Base-by-base conservation (phyloP, 2,329 filamentous ascomycete genomes). In the Chaetothyriales sp. region DNA sequence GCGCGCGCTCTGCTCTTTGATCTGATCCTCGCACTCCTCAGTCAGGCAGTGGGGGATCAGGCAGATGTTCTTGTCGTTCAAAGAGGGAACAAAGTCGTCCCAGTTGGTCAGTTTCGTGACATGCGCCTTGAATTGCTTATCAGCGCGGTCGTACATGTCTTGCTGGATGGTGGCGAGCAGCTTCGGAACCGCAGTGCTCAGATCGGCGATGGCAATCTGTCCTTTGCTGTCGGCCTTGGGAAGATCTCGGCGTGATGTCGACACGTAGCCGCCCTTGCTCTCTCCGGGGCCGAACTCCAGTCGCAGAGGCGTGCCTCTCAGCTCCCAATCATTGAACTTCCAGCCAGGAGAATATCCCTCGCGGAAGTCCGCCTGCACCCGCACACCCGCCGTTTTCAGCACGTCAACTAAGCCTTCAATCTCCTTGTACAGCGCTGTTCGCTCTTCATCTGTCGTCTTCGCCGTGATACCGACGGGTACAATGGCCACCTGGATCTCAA, bases 311-410 rank as follows among this genome's bases (percentile, higher is more conserved):
- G 96, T 84, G 65, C 93, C 92, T 71, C 90, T 93, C 61, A 96
- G 77, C 68, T 98, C 93, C 87, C 88, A 95, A 70, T 98, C 89
- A 70, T 93, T 94, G 75, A 98, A 98, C 70, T 98, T 98, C 82
- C 85, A 96, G 57, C 87, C 88, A 42, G 92, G 89, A 54, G 88
- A 80, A 68, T 96, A 95, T 58, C 84, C 85, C 48, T 96, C 90
- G 53, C 93, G 83, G 65, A 80, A 77, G 65, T 98, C 92, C 48
- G 82, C 79, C 58, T 93, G 84, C 52, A 80, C 78, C 52, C 92
- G 85, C 42, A 98, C 73, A 51, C 82, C 83, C 18, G 77, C 83
- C 54, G 79, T 81, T 63, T 79, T 80, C 48, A 98, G 76, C 9
- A 79, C 76, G 32, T 74, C 69, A 47, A 79, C 77, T 54, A 98